Conservation (phyloP, 352 stramenopile species). For the Stephanocyclus meneghinianus region DNA sequence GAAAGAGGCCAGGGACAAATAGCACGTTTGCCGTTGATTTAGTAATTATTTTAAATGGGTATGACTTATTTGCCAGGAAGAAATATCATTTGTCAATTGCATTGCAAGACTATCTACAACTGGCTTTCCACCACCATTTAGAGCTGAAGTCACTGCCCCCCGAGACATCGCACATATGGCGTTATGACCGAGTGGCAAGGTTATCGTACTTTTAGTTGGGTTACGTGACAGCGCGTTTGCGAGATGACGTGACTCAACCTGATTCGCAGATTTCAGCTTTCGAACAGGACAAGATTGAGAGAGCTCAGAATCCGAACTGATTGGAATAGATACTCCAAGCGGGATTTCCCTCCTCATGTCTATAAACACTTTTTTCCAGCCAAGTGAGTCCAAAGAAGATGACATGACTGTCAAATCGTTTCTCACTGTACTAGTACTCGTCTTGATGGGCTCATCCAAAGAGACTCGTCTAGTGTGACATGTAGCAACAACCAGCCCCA, state of each 20-base stretch:
- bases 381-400: conserved; percentile 63
- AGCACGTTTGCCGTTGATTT: not conserved
- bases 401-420: conserved; percentile 71
- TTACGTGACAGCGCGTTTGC: conserved; percentile 28
- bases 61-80: conserved; percentile 11
- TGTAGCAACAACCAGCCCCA: conserved; percentile 40
- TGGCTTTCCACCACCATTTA: conserved; percentile 72
- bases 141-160: conserved; percentile 38
- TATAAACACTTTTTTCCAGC: conserved; percentile 82
- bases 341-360: conserved; percentile 70
- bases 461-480: conserved; percentile 26
- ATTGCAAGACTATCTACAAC: conserved; percentile 73
- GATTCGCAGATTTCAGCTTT: conserved; percentile 35
- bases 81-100: conserved; percentile 69
- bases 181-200: conserved; percentile 75
- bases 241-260: conserved; percentile 60
- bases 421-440: not conserved
- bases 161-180: conserved; percentile 74
- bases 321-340: conserved; percentile 45
- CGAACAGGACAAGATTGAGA: conserved; percentile 23
- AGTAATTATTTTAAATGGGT: not conserved
- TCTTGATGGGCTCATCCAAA: not conserved
- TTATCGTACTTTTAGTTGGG: conserved; percentile 32
- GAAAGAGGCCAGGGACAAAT: not conserved
- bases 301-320: not conserved